Conservation (phyloP, 371 early-diverging fungal genomes). For the Capillidium heterosporum region DNA sequence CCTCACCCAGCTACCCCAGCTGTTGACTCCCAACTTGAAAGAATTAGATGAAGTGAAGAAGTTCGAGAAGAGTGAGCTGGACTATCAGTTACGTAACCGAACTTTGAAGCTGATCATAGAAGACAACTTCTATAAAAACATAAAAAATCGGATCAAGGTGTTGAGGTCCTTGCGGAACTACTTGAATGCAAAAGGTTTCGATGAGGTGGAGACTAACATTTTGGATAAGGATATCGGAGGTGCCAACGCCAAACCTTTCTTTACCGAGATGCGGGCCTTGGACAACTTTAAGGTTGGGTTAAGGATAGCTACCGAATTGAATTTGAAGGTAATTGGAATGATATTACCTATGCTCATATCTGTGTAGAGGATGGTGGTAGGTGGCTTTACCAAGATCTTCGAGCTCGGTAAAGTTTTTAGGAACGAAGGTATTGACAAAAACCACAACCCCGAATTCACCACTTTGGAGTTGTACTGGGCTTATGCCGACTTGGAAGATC, state of each 20-base stretch:
- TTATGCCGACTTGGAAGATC: slow-evolving; percentile 64
- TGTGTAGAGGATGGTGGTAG: slow-evolving; percentile 64
- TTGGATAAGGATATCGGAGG: slow-evolving; percentile 80
- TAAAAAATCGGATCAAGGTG: no score
- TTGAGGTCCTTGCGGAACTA: slow-evolving; percentile 69
- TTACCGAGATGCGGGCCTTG: slow-evolving; percentile 64
- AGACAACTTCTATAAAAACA: no score
- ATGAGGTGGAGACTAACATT: slow-evolving; percentile 94
- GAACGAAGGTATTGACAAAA: slow-evolving; percentile 94
- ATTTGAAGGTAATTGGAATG: slow-evolving; percentile 47
- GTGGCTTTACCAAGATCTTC: slow-evolving; percentile 87
- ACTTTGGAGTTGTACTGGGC: slow-evolving; percentile 96
- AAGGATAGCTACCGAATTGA: slow-evolving; percentile 92
- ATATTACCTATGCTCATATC: neutral
- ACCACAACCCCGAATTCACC: slow-evolving; percentile 98
- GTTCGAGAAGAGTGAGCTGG: no score
- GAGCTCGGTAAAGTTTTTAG: slow-evolving; percentile 96
- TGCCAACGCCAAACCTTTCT: slow-evolving; percentile 90
- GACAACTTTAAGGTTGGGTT: slow-evolving; percentile 39
- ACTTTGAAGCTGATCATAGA: no score
- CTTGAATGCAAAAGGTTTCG: slow-evolving; percentile 57
- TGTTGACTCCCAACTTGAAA: no score
- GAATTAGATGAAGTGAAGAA: no score
- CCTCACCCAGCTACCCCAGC: no score
- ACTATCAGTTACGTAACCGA: no score